phyloP scores from a whole-genome alignment of 148 eudicot species.

The Drosera capensis region DNA sequence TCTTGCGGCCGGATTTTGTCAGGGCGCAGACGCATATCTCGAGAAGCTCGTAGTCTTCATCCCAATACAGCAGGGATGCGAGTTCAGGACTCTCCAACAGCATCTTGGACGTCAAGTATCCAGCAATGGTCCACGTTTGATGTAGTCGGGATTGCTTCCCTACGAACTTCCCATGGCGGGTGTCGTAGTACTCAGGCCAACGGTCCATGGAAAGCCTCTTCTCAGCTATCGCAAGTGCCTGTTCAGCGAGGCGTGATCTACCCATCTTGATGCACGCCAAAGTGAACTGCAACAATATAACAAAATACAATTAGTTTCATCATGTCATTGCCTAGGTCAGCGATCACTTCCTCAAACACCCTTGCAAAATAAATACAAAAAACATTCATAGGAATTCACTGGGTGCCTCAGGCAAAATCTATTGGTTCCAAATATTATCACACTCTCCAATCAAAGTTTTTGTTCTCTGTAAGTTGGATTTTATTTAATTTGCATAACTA shows the following conservation, averaged over 20 bases:
- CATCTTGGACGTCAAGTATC: constrained; percentile 66
- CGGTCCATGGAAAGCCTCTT: constrained; percentile 42
- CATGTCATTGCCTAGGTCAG: too few relatives aligned
- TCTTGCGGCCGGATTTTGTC: constrained; percentile 40
- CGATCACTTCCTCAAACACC: too few relatives aligned
- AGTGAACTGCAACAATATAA: constrained; percentile 66
- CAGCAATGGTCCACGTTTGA: constrained; percentile 97
- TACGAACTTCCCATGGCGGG: constrained; percentile 56
- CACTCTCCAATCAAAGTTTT: too few relatives aligned
- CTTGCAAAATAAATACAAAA: too few relatives aligned
- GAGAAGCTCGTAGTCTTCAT: constrained; percentile 86
- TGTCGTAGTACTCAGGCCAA: constrained; percentile 97
- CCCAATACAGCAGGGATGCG: constrained; percentile 72
- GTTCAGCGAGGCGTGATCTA: constrained; percentile 55
- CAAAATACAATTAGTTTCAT: too few relatives aligned
- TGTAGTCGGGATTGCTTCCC: constrained; percentile 88
- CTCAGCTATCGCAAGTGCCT: constrained; percentile 57
- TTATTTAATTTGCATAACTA: too few relatives aligned
- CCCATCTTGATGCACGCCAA: constrained; percentile 96
- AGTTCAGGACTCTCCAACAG: constrained; percentile 54
- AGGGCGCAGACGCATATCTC: constrained; percentile 81
- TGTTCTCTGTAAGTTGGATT: too few relatives aligned
- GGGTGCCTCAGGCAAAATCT: too few relatives aligned
- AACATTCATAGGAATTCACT: too few relatives aligned
- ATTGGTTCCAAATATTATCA: too few relatives aligned